phyloP scores from a whole-genome alignment of 345 rosid genomes.

The Hibiscus mutabilis region DNA sequence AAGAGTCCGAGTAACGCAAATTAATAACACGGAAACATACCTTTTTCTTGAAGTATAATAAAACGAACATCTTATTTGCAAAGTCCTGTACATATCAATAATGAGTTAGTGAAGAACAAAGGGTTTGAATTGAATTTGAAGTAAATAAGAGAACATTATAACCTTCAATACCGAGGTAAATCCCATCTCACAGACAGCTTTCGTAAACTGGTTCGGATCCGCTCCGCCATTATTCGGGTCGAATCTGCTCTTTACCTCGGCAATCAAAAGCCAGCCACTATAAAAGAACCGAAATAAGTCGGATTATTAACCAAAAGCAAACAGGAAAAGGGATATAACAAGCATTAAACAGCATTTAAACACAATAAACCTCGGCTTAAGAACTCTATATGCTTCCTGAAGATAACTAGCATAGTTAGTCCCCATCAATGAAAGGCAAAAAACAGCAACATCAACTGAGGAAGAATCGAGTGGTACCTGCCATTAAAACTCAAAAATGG shows the following conservation, averaged over 20 bases:
- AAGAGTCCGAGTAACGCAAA: not conserved
- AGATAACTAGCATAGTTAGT: conserved; percentile 71
- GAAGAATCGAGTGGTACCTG: conserved; percentile 66
- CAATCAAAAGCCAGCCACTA: conserved; percentile 94
- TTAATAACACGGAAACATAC: conserved; percentile 21
- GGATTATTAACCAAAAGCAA: not conserved
- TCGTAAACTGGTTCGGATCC: conserved; percentile 58
- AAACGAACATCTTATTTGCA: conserved; percentile 81
- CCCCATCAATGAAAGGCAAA: conserved; percentile 96
- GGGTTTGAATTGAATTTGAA: not conserved
- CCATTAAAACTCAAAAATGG: conserved; percentile 15
- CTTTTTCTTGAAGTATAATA: conserved; percentile 75
- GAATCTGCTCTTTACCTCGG: conserved; percentile 92
- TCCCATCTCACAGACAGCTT: conserved; percentile 74
- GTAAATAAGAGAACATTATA: not conserved
- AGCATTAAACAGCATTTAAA: conserved; percentile 3
- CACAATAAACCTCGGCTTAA: conserved; percentile 63
- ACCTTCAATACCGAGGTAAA: conserved; percentile 54
- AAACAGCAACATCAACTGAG: conserved; percentile 73
- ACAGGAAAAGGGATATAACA: not conserved
- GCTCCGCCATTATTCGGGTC: conserved; percentile 91
- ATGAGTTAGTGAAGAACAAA: conserved; percentile 5
- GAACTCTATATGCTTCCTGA: conserved; percentile 78
- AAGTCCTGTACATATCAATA: conserved; percentile 40
- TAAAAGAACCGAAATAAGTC: conserved; percentile 8